Evolutionary conservation across 805 yeast species (phyloP).

Genomic region (Aciculoconidium aculeatum): DNA sequence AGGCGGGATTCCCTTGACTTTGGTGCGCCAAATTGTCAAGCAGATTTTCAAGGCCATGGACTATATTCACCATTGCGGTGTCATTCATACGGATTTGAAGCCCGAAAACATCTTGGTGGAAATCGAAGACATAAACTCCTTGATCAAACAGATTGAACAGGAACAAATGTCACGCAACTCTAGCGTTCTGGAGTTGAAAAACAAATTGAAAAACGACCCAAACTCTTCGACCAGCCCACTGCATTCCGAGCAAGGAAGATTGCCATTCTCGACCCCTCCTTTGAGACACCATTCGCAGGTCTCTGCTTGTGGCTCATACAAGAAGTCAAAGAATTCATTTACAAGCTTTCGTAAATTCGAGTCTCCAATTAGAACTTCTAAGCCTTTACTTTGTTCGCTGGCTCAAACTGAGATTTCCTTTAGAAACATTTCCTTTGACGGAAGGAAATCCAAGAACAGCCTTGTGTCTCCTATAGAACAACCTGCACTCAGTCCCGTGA

Average conservation of each 20-base stretch:
- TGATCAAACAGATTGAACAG: conserved; percentile 39
- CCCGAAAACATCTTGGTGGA: conserved; percentile 43
- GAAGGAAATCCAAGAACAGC: neutral
- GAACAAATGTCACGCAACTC: conserved; percentile 10
- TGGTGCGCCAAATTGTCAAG: conserved; percentile 51
- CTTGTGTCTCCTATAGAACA: neutral
- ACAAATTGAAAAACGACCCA: conserved; percentile 3
- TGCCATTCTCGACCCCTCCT: conserved; percentile 6
- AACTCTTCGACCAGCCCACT: conserved; percentile 3
- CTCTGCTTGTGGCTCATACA: conserved; percentile 7
- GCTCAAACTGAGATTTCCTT: conserved; percentile 8
- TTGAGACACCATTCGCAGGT: conserved; percentile 6
- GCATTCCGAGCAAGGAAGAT: conserved; percentile 1
- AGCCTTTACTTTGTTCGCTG: conserved; percentile 32
- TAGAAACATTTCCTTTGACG: conserved; percentile 6
- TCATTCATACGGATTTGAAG: conserved; percentile 46
- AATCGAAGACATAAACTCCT: conserved; percentile 47
- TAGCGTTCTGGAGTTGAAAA: conserved; percentile 1
- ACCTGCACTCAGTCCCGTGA: conserved; percentile 2
- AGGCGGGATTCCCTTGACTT: conserved; percentile 49
- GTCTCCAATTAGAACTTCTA: conserved; percentile 38
- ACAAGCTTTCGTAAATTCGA: conserved; percentile 6
- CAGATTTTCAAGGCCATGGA: conserved; percentile 53
- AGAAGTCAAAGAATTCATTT: conserved; percentile 9
- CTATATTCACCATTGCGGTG: conserved; percentile 58